Base-by-base conservation (phyloP, 1,284 basidiomycete genomes). In the Papiliotrema nemorosa region DNA sequence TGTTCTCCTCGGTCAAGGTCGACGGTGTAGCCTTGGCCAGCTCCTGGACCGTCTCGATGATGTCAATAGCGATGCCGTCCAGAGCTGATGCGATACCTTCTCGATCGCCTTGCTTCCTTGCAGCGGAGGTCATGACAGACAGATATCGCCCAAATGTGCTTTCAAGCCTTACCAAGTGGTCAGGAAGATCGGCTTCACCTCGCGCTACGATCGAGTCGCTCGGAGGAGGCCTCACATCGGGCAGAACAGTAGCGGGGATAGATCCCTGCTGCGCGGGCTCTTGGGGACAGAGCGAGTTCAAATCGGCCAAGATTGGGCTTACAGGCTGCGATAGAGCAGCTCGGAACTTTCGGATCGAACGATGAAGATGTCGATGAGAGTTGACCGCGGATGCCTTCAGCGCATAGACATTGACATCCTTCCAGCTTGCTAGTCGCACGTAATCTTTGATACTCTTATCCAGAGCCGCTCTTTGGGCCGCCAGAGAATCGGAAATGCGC, bases 401-500 rank as follows among this genome's bases (percentile, higher is more conserved):
- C 3, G 96, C 92, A 59, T 90, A 88, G 10, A 98, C 87, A 64
- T 98, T 99, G 67, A 94, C 80, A 68, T 99, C 96, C 72, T 89
- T 94, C 96, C 96, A 98, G 66, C 91, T 96, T 0, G 96, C 96
- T 35, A 99, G 80, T 71, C 91, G 92, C 78, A 98, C 87, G 67
- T 90, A 88, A 49, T 83, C 84, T 53, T 80, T 81, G 48, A 98
- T 82, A 48, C 94, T 87, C 62, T 85, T 86, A 74, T 97, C 90
- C 38, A 97, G 72, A 1, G 69, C 69, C 2, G 72, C 75, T 50
- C 85, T 82, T 69, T 90, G 84, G 9, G 79, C 73, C 3, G 68
- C 60, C n/a, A 96, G 74, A 6, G 77, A 78, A 6, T 74, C 66
- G 6, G 75, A 65, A 33, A 96, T 72, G 5, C 75, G 72, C 0